phyloP scores from a whole-genome alignment of 345 rosid genomes.

The Populus deltoides region DNA sequence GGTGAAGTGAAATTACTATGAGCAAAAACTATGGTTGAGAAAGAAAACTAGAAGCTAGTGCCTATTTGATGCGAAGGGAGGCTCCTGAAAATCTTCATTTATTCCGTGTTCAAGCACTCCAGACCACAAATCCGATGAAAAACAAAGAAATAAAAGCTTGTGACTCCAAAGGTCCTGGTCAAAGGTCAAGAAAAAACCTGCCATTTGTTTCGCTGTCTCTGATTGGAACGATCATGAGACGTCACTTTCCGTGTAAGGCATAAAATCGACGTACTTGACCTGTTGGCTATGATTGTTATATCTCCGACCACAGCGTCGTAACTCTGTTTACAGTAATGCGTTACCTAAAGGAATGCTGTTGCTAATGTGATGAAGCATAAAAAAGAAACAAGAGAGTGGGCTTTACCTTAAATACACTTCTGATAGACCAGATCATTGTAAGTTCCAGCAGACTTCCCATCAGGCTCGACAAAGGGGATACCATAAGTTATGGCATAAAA shows the following conservation, averaged over 20 bases:
- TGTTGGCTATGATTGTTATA: conserved; percentile 8
- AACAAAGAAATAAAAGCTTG: conserved; percentile 47
- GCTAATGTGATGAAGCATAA: not conserved
- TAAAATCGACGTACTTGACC: conserved; percentile 50
- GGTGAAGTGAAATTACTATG: not conserved
- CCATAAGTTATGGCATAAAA: conserved; percentile 8
- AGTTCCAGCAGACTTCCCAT: conserved; percentile 9
- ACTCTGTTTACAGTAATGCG: conserved; percentile 18
- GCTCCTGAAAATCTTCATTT: conserved; percentile 61
- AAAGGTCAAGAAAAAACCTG: conserved; percentile 76
- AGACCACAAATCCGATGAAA: conserved; percentile 54
- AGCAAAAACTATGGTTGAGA: conserved; percentile 30
- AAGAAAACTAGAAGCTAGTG: conserved; percentile 72
- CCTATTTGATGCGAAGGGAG: conserved; percentile 40
- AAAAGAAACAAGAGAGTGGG: conserved; percentile 23
- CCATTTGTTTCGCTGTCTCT: conserved; percentile 39
- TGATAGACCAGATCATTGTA: conserved; percentile 30
- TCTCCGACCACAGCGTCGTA: conserved; percentile 21
- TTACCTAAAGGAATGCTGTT: not conserved
- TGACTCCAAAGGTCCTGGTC: conserved; percentile 60
- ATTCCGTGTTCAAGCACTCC: conserved; percentile 70
- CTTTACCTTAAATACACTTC: conserved; percentile 14
- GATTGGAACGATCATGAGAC: conserved; percentile 61
- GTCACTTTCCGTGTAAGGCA: conserved; percentile 67
- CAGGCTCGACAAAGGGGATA: conserved; percentile 17